phyloP scores from a whole-genome alignment of 148 eudicot species.

The Silene conica region DNA sequence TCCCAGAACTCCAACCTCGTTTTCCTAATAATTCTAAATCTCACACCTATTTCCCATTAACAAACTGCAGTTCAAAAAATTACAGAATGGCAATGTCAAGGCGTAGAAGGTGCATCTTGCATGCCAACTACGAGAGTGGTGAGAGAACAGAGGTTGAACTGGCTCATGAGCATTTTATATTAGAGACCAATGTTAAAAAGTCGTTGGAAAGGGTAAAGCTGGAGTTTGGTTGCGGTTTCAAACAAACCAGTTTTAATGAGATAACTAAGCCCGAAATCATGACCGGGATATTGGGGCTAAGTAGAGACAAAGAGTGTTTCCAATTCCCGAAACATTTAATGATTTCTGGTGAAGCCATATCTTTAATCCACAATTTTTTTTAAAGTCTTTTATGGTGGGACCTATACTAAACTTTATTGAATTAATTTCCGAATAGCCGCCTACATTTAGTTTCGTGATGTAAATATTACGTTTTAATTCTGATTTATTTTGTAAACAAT shows the following conservation, averaged over 20 bases:
- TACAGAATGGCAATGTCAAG: not conserved
- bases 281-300: not conserved
- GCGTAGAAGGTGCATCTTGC: not conserved
- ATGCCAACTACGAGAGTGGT: not conserved
- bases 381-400: too few relatives aligned
- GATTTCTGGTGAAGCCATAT: too few relatives aligned
- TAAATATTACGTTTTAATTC: too few relatives aligned
- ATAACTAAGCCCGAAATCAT: not conserved
- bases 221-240: not conserved
- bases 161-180: not conserved
- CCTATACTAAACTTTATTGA: too few relatives aligned
- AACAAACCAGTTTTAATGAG: not conserved
- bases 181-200: not conserved
- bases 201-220: not conserved
- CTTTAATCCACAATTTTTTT: too few relatives aligned
- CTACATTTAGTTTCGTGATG: too few relatives aligned
- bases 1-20: not conserved
- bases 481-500: too few relatives aligned
- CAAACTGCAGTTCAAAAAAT: too few relatives aligned
- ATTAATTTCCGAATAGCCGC: too few relatives aligned
- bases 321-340: too few relatives aligned
- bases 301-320: too few relatives aligned
- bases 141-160: not conserved
- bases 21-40: not conserved
- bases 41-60: not conserved